phyloP scores from a whole-genome alignment of 1,139 yeast genomes.

The Candida pseudocylindracea region DNA sequence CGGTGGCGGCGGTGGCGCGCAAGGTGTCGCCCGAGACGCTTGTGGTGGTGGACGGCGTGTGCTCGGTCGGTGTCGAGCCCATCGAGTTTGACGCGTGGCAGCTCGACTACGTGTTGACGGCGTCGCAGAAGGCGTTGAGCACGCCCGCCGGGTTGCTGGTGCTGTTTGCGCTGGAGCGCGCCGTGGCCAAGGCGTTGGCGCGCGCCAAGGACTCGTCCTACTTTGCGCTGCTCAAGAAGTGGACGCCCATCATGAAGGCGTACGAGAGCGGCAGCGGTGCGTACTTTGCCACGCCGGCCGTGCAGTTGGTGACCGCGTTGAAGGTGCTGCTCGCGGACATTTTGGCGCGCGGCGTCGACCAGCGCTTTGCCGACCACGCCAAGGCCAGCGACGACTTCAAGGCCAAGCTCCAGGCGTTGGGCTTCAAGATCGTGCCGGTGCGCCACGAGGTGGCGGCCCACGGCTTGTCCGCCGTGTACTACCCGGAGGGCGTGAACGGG shows the following conservation, averaged over 20 bases:
- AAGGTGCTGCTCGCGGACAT: conserved; percentile 61
- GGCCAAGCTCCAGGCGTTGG: conserved; percentile 25
- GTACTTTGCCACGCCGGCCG: conserved; percentile 88
- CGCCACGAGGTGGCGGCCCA: conserved; percentile 50
- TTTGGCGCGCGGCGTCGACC: conserved; percentile 31
- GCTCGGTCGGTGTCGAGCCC: conserved; percentile 80
- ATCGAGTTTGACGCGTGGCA: conserved; percentile 83
- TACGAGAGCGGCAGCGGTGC: conserved; percentile 70
- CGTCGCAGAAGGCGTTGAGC: conserved; percentile 90
- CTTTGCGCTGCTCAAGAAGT: conserved; percentile 60
- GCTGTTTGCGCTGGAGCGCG: conserved; percentile 56
- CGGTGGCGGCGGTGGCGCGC: conserved; percentile 38
- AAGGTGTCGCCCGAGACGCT: conserved; percentile 57
- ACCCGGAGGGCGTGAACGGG: conserved; percentile 57
- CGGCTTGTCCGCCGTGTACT: conserved; percentile 74
- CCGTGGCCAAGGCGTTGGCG: conserved; percentile 34
- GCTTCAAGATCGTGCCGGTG: conserved; percentile 48
- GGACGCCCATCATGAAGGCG: conserved; percentile 79
- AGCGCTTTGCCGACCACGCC: conserved; percentile 41
- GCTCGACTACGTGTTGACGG: conserved; percentile 69
- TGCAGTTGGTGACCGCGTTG: conserved; percentile 67
- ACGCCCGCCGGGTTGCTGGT: conserved; percentile 85
- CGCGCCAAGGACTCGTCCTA: conserved; percentile 36
- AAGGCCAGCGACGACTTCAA: conserved; percentile 47
- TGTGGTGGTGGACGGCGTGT: conserved; percentile 80